Evolutionary conservation across 2,329 filamentous ascomycete species (phyloP), one percentile per base, ranked within the genome.

Genomic region (Talaromyces sp.): DNA sequence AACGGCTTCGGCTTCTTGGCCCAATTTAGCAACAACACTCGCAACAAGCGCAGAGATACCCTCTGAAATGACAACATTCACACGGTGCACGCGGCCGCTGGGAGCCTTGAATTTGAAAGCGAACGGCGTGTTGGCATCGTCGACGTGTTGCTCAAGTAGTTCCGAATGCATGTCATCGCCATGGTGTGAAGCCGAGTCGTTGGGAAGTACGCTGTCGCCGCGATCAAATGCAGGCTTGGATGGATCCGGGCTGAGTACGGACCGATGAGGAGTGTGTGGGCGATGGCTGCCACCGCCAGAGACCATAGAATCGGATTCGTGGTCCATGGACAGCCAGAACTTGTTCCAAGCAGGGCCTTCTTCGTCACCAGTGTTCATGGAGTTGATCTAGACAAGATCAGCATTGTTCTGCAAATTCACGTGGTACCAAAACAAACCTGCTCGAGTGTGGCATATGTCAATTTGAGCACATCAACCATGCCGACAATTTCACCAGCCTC

Each of bases 261-360:
- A 93, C 67, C 91, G 88, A 63, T 88, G 85, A 58, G 89, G 82
- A 65, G 89, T 88, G 61, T 85, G 88, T 73, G 83, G 88, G 72
- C 91, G 89, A 73, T 89, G 89, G 73, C 91, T 91, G 58, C 90
- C 91, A 65, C 96, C 92, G 67, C 93, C 95, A 67, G 95, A 99
- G 78, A 98, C 89, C 85, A 97, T 90, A 1, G 95, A 99, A 79
- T 98, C 95, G 15, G 93, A 94, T 77, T 97, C 94, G 72, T 96
- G 88, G 77, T 98, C 88, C 72, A 99, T 89, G 0, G 95, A 98
- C 70, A 98, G 84, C 95, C 95, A 99, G 82, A 99, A 99, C 80
- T 98, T 99, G 83, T 97, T 98, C 95, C 95, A 99, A 6, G 95
- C 95, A 5, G 95, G 95, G 0, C 95, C 95, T 80, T 99, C 95